Base-by-base conservation (phyloP, 108 stramenopile species). In the Stephanodiscus triporus region DNA sequence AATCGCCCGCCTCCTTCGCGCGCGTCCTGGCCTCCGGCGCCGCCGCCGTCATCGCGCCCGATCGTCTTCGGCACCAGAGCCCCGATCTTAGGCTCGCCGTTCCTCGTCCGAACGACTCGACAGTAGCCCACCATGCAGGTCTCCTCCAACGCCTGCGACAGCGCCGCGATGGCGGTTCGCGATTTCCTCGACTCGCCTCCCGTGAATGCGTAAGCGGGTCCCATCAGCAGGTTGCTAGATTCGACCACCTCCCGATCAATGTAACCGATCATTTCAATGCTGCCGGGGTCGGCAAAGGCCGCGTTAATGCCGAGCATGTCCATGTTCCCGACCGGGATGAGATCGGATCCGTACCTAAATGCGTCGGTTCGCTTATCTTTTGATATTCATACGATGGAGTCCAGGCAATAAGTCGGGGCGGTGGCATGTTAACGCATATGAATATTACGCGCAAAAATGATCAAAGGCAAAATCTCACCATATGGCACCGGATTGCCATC, bases 221-320 rank as follows among this genome's bases (percentile, higher is more conserved):
- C 91, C 22, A 92, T 75, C 43, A 83, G 68, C 37, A 63, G 72
- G 49, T 45, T 63, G 26, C 37, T 89, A 75, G 19, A 87, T 74
- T 61, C 74, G 40, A 56, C 73, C 20, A 63, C 68, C 42, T 23
- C n/a, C 9, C 66, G 64, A 2, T 56, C 16, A 48, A 84, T 67
- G 59, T 93, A 96, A 10, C 95, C 95, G 29, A 96, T 63, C 50
- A 96, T 82, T 50, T 73, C 78, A 29, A 96, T 76, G n/a, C 48
- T 51, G 19, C 66, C 79, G 10, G 75, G 74, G 43, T 68, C 70
- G 14, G 63, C 66, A 16, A 83, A 89, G 26, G 67, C 48, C 24
- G 69, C 63, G 37, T 73, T 88, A 53, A 94, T 61, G 6, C 90
- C 92, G 20, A 79, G 77, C 77, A 87, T 72, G 78, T 94, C 95